A percentile compares a stretch with the other conserved stretches of the same genome.
phyloP scores from a whole-genome alignment of 306 rosid genomes.

The Quercus parvula region DNA sequence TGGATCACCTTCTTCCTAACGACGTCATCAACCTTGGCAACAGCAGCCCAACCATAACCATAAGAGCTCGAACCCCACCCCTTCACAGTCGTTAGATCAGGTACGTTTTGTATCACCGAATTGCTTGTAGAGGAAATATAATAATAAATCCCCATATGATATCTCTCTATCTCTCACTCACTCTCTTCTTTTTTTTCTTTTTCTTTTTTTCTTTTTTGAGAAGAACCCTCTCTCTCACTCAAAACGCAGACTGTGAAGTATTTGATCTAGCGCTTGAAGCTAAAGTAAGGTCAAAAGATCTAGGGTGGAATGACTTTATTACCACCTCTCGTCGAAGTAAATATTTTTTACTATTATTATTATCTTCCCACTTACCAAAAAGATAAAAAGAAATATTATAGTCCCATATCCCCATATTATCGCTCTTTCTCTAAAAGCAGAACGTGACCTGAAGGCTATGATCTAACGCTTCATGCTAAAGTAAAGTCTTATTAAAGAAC shows the following conservation, averaged over 20 bases:
- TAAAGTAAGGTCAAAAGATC: too few species aligned
- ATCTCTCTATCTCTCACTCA: background rate
- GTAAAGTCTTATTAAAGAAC: too few species aligned
- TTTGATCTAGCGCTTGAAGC: too few species aligned
- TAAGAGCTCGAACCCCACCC: background rate
- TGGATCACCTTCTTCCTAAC: background rate
- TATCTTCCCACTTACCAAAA: too few species aligned
- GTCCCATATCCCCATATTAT: too few species aligned
- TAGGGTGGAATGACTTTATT: too few species aligned
- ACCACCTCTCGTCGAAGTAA: too few species aligned
- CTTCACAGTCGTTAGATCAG: constrained; percentile 1
- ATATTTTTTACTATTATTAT: too few species aligned
- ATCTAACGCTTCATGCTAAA: too few species aligned
- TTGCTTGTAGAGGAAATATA: background rate
- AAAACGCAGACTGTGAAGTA: background rate
- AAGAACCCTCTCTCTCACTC: background rate
- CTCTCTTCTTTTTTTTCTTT: too few species aligned
- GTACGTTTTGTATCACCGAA: background rate
- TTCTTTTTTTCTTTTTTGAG: too few species aligned
- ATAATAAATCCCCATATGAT: constrained; percentile 3
- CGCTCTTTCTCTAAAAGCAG: background rate
- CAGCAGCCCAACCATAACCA: background rate
- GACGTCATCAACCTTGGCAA: background rate
- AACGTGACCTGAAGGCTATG: background rate
- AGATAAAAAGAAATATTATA: too few species aligned